Evolutionary conservation across 768 basidiomycete genomes (phyloP).

Genomic region (Pisolithus tinctorius): DNA sequence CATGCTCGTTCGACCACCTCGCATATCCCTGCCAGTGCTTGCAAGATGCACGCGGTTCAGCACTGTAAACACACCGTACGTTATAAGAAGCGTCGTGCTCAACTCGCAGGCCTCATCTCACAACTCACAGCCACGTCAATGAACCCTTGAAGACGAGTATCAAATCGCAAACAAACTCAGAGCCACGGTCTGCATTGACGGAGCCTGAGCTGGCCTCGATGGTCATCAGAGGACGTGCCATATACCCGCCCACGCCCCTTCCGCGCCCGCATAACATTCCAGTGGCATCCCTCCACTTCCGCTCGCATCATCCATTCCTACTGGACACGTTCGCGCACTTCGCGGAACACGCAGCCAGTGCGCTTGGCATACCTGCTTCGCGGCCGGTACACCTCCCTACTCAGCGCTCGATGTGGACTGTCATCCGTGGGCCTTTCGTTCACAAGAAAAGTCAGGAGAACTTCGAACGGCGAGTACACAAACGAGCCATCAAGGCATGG

Average conservation of each 20-base stretch:
- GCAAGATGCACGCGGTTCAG: slow-evolving; percentile 18
- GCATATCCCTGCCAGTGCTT: slow-evolving; percentile 12
- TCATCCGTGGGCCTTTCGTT: slow-evolving; percentile 76
- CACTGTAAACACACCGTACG: slow-evolving; percentile 11
- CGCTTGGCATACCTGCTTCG: slow-evolving; percentile 75
- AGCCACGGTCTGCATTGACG: slow-evolving; percentile 17
- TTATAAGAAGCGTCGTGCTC: not conserved
- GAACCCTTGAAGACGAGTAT: not conserved
- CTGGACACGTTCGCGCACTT: slow-evolving; percentile 83
- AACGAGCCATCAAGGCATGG: slow-evolving; percentile 84
- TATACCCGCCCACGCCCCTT: slow-evolving; percentile 50
- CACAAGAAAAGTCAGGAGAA: slow-evolving; percentile 96
- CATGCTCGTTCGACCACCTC: slow-evolving; percentile 25
- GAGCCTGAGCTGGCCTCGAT: slow-evolving; percentile 44
- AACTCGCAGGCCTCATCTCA: not conserved
- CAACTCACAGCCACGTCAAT: slow-evolving; percentile 1
- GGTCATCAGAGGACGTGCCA: slow-evolving; percentile 54
- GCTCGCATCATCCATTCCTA: slow-evolving; percentile 59
- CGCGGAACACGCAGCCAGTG: slow-evolving; percentile 74
- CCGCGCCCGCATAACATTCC: slow-evolving; percentile 64
- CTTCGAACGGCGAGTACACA: slow-evolving; percentile 80
- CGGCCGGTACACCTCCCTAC: slow-evolving; percentile 62
- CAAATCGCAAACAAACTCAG: not conserved
- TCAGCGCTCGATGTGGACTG: slow-evolving; percentile 78
- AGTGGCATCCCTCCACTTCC: slow-evolving; percentile 77